These are phyloP conservation scores for Brassica carinata DNA, from an alignment of 345 rosid genomes.

Conservation along the genomic window DNA sequence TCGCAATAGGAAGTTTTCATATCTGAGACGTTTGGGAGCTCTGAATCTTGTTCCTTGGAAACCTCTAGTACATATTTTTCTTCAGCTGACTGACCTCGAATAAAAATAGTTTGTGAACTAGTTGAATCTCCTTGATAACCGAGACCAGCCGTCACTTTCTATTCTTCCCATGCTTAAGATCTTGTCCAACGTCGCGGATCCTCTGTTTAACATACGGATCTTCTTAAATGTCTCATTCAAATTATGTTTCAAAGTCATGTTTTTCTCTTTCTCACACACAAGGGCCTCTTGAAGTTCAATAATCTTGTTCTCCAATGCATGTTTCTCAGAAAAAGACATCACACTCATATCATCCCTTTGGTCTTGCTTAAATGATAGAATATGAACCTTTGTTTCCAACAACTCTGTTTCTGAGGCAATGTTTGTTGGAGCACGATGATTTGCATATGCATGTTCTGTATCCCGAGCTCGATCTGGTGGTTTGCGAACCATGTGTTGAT, in stretches of 20 bases:
- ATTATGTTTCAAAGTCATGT: neutral
- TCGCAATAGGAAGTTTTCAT: no score
- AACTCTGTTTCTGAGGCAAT: no score
- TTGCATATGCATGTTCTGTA: neutral
- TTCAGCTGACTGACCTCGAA: no score
- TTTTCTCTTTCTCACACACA: neutral
- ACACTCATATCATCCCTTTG: no score
- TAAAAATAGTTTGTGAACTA: no score
- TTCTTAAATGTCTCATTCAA: neutral
- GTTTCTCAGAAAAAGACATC: no score
- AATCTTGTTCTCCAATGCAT: neutral
- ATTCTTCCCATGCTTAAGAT: neutral
- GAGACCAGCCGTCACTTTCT: neutral
- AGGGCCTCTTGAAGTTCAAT: neutral
- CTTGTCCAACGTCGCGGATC: neutral
- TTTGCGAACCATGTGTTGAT: neutral
- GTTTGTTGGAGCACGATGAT: no score
- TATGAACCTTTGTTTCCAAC: no score
- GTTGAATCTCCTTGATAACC: neutral
- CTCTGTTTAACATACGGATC: neutral
- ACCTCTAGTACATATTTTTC: no score
- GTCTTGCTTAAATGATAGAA: no score
- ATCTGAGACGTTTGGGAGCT: no score
- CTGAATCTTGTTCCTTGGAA: no score
- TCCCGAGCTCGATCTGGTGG: neutral